Evolutionary conservation across 2,329 filamentous ascomycete genomes (phyloP), one percentile per base, ranked within the genome.

Genomic region (Colletotrichum nymphaeae): DNA sequence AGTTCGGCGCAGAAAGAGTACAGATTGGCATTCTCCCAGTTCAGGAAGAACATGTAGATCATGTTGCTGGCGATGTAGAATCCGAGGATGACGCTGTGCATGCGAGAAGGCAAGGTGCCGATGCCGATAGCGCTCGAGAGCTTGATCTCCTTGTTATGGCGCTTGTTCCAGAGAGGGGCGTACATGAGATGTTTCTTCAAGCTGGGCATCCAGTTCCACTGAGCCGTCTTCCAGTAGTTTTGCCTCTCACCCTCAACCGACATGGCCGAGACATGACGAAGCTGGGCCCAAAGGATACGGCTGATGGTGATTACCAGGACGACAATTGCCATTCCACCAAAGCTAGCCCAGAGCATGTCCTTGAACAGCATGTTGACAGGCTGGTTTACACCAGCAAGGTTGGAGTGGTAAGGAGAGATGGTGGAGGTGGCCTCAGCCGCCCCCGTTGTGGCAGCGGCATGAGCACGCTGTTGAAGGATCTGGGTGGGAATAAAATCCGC

Each of bases 1-100:
- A 98, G 87, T 80, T 97, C 93, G 28, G 95, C 95, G 35, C 94
- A 86, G 32, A 97, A 87, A 3, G 92, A 88, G 78, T 86, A 92
- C 67, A 83, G 85, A 80, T 93, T 91, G 59, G 84, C 78, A 68
- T 87, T 84, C n/a, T 77, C 76, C 86, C 90, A 93, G 81, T 93
- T 84, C 64, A 93, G 84, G 60, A 88, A 81, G 73, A 91, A 86
- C 84, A 91, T 90, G 84, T 92, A 93, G 75, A 84, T 83, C 32
- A 91, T 46, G 79, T 93, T 93, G 84, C 89, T 91, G 71, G 84
- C 78, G 8, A 92, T 77, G 78, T 92, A 93, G 63, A 88, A 78
- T 52, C 84, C 77, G 57, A 93, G 85, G 22, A 93, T 82, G 64
- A 91, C 79, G 63, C 83, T 84, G 78, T 93, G 91, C 56, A 93